phyloP scores from a whole-genome alignment of 2,329 filamentous ascomycete genomes.

The Pyrenochaeta sp. region DNA sequence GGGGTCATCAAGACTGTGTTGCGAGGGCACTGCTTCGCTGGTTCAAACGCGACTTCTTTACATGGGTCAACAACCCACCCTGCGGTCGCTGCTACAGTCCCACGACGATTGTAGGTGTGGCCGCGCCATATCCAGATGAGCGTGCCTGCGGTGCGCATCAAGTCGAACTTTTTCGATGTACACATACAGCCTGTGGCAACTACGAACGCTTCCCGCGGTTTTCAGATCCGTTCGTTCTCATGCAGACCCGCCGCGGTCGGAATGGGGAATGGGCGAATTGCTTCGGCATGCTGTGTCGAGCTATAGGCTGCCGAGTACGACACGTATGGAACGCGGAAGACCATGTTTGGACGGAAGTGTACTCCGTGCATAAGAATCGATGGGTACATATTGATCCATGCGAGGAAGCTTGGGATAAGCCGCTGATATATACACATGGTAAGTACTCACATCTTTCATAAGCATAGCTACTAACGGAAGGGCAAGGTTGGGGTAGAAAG shows the following conservation, averaged over 20 bases:
- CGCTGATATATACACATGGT: conserved; percentile 85
- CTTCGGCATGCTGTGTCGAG: conserved; percentile 94
- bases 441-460: conserved; percentile 34
- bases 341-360: conserved; percentile 94
- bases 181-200: conserved; percentile 73
- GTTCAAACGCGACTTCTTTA: conserved; percentile 93
- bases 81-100: conserved; percentile 80
- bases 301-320: conserved; percentile 83
- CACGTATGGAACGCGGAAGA: conserved; percentile 99
- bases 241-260: conserved; percentile 82
- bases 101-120: conserved; percentile 80
- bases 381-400: conserved; percentile 94
- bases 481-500: conserved; percentile 81
- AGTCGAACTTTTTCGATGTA: conserved; percentile 88
- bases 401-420: conserved; percentile 92
- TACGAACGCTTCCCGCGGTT: conserved; percentile 90
- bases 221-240: conserved; percentile 86
- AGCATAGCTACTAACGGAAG: conserved; percentile 6
- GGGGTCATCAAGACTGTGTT: conserved; percentile 96
- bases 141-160: conserved; percentile 80
- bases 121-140: conserved; percentile 82
- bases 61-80: conserved; percentile 90
- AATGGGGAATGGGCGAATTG: conserved; percentile 95
- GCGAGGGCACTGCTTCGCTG: conserved; percentile 86
- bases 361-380: conserved; percentile 85